phyloP scores from a whole-genome alignment of 1,284 basidiomycete genomes.

The Fomitiporia mediterranea region DNA sequence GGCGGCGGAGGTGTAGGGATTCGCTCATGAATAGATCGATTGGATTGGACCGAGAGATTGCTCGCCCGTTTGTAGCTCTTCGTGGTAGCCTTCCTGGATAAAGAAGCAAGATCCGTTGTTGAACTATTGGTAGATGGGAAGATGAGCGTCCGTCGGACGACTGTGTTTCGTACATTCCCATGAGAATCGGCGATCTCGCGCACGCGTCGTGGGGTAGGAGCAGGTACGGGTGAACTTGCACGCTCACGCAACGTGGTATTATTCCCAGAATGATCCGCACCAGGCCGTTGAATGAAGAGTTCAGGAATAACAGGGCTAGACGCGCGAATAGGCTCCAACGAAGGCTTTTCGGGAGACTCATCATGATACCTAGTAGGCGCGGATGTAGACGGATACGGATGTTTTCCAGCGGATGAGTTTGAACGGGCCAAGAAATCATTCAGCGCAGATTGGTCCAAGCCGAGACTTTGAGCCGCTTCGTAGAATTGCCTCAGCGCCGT shows the following conservation, averaged over 20 bases:
- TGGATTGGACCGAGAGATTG: slow-evolving; percentile 46
- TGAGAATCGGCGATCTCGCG: slow-evolving; percentile 31
- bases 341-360: neutral
- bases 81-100: slow-evolving; percentile 50
- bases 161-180: slow-evolving; percentile 38
- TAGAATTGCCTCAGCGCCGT: slow-evolving; percentile 65
- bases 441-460: slow-evolving; percentile 64
- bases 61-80: slow-evolving; percentile 42
- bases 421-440: slow-evolving; percentile 53
- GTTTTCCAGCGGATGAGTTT: neutral
- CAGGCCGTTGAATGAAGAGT: slow-evolving; percentile 13
- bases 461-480: slow-evolving; percentile 67
- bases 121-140: slow-evolving; percentile 60
- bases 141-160: slow-evolving; percentile 74
- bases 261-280: slow-evolving; percentile 12
- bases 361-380: neutral
- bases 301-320: slow-evolving; percentile 14
- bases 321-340: neutral
- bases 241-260: slow-evolving; percentile 13
- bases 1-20: slow-evolving; percentile 78
- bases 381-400: neutral
- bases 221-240: slow-evolving; percentile 7
- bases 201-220: slow-evolving; percentile 38
- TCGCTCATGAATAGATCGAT: slow-evolving; percentile 70
- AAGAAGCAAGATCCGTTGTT: slow-evolving; percentile 46